Conservation (phyloP, 1,284 basidiomycete species). For the Irpex sp. region DNA sequence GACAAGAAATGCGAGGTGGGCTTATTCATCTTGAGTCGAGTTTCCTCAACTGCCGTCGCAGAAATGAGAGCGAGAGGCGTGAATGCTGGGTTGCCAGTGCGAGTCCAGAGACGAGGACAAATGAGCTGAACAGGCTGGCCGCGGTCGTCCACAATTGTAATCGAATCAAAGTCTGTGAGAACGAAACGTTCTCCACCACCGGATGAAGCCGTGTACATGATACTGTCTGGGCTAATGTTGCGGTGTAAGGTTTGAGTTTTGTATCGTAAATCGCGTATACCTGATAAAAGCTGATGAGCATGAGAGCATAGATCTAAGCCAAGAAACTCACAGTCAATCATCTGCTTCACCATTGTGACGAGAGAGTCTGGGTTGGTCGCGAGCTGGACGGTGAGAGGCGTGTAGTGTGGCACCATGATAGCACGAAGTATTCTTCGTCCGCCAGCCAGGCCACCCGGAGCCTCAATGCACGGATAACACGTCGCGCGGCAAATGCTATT, state of each 20-base stretch:
- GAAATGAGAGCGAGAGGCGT: background rate
- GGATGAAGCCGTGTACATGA: background rate
- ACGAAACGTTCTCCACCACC: background rate
- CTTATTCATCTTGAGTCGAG: too few relatives aligned
- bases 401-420: background rate
- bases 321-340: background rate
- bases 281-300: background rate
- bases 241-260: background rate
- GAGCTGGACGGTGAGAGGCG: background rate
- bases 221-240: background rate
- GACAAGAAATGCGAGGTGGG: background rate
- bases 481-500: background rate
- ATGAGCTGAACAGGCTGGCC: too few relatives aligned
- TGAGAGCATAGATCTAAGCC: background rate
- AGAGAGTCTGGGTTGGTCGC: background rate
- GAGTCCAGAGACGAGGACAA: too few relatives aligned
- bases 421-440: background rate
- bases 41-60: background rate
- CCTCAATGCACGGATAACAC: background rate
- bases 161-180: background rate
- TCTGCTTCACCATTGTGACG: background rate
- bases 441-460: background rate
- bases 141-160: background rate
- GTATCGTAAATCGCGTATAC: background rate
- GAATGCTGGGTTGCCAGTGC: background rate